These are phyloP conservation scores for Suillus spraguei DNA, from an alignment of 768 basidiomycete genomes.

Conservation along the genomic window DNA sequence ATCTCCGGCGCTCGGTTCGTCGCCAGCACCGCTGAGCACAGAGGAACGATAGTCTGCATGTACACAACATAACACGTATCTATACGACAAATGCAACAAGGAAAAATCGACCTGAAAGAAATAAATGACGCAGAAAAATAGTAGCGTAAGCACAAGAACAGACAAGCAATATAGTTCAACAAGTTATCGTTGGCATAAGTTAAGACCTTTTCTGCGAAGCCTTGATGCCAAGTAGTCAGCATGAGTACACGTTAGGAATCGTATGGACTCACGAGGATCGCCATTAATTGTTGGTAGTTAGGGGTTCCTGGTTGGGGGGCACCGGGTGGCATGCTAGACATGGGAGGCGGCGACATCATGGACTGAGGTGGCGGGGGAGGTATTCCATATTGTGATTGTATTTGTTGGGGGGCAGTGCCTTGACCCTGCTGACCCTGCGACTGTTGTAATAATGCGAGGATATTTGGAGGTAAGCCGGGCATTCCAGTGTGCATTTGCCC, in stretches of 20 bases:
- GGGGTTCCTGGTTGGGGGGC: slow-evolving; percentile 43
- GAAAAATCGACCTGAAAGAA: slow-evolving; percentile 7
- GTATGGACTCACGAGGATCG: slow-evolving; percentile 56
- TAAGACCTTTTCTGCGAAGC: slow-evolving; percentile 33
- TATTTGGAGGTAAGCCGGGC: slow-evolving; percentile 60
- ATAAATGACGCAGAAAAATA: slow-evolving; percentile 5
- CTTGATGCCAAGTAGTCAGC: slow-evolving; percentile 15
- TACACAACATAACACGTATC: slow-evolving; percentile 9
- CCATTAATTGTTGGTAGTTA: slow-evolving; percentile 68
- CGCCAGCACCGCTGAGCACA: neutral
- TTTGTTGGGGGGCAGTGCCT: slow-evolving; percentile 17
- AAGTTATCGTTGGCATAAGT: neutral
- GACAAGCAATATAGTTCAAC: slow-evolving; percentile 5
- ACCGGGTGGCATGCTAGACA: slow-evolving; percentile 41
- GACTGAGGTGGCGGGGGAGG: slow-evolving; percentile 42
- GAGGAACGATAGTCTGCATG: slow-evolving; percentile 3
- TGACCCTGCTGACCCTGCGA: slow-evolving; percentile 40
- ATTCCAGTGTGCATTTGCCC: slow-evolving; percentile 38
- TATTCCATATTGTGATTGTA: slow-evolving; percentile 37
- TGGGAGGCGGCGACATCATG: slow-evolving; percentile 48
- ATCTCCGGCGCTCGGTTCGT: neutral
- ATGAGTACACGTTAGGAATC: neutral
- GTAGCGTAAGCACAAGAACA: slow-evolving; percentile 5
- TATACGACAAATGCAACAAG: slow-evolving; percentile 8
- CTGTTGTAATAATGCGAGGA: slow-evolving; percentile 69